Evolutionary conservation across 129 eudicot species (phyloP).

Genomic region (Arctium lappa): DNA sequence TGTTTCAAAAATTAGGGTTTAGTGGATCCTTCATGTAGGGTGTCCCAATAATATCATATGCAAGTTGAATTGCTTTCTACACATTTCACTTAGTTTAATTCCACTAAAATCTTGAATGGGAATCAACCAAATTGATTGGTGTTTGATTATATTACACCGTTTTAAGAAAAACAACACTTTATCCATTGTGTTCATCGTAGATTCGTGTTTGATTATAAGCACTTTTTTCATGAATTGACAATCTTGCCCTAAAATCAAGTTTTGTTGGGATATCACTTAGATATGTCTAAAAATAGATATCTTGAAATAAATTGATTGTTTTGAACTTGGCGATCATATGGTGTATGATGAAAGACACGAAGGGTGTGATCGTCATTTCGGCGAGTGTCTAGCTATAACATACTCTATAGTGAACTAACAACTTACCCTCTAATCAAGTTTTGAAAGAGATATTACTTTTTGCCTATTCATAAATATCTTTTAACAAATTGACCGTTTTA

Average conservation of each 20-base stretch:
- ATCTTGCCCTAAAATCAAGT: neutral
- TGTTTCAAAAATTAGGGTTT: constrained; percentile 25
- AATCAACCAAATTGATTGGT: constrained; percentile 21
- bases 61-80: constrained; percentile 30
- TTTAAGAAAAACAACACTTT: neutral
- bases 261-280: neutral
- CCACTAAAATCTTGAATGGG: constrained; percentile 24
- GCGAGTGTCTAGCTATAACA: neutral
- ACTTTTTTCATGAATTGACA: neutral
- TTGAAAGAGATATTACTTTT: neutral
- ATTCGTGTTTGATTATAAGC: neutral
- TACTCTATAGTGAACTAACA: neutral
- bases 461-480: neutral
- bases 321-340: neutral
- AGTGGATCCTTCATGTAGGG: constrained; percentile 46
- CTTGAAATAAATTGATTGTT: neutral
- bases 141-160: constrained; percentile 17
- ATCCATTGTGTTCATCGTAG: neutral
- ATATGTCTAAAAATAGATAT: neutral
- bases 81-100: constrained; percentile 18
- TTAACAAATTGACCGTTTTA: constrained; percentile 6
- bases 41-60: constrained; percentile 42
- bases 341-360: neutral
- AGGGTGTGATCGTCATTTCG: neutral
- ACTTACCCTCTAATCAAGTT: neutral